These are phyloP conservation scores for Plectranthus barbatus DNA, from an alignment of 257 asterid species.

Conservation along the genomic window DNA sequence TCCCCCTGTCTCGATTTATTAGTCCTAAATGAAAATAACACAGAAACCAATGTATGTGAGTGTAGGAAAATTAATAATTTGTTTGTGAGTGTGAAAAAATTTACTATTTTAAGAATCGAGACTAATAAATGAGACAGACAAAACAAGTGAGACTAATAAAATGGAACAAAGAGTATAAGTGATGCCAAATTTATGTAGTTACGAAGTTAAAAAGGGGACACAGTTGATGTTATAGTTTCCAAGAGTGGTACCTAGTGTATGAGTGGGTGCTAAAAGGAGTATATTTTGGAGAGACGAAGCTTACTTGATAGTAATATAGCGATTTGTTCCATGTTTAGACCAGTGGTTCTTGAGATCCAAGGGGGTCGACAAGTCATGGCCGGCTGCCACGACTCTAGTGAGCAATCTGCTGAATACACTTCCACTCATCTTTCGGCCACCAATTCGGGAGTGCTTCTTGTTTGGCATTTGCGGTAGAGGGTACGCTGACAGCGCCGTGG, in stretches of 20 bases:
- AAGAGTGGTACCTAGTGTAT: neutral
- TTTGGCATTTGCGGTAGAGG: conserved; percentile 61
- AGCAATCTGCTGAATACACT: conserved; percentile 66
- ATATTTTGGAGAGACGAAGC: neutral
- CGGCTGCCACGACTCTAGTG: conserved; percentile 41
- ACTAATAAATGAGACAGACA: no score
- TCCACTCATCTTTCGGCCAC: conserved; percentile 75
- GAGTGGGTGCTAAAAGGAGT: neutral
- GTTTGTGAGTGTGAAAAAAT: no score
- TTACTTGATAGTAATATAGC: conserved; percentile 59
- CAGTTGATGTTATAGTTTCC: neutral
- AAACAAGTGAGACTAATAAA: no score
- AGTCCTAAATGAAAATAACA: no score
- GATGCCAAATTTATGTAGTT: neutral
- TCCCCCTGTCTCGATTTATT: no score
- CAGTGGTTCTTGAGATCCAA: conserved; percentile 61
- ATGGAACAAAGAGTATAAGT: no score
- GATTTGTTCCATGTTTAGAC: conserved; percentile 84
- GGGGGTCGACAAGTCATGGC: conserved; percentile 49
- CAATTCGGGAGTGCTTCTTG: conserved; percentile 56
- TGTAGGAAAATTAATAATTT: no score
- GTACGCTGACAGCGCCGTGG: conserved; percentile 55
- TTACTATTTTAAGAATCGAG: no score
- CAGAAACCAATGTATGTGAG: no score
- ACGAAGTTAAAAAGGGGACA: neutral